Percentiles rank a stretch among this genome's conserved stretches.
Conservation (phyloP, 139 green algal species). For the Tetradesmus lagerheimii region DNA sequence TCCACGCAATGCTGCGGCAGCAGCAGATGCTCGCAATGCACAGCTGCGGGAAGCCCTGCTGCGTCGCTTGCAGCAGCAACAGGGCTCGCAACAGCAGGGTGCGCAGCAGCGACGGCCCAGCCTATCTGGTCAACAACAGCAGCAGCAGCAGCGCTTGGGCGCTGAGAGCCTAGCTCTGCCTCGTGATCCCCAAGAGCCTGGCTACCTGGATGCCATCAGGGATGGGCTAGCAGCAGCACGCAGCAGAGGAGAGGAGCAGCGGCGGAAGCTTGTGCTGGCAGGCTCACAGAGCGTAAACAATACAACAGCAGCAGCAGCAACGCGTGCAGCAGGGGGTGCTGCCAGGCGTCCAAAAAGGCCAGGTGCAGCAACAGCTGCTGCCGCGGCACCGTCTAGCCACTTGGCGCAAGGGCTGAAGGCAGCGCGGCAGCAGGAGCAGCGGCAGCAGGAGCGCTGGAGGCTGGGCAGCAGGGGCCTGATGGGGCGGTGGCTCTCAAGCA, state of each 20-base stretch:
- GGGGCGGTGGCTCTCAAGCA: not conserved
- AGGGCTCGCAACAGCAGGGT: too few species aligned
- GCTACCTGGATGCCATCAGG: conserved; percentile 12
- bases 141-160: not conserved
- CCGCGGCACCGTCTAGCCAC: not conserved
- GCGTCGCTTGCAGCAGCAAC: conserved; percentile 7
- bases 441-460: not conserved
- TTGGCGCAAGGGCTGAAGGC: not conserved
- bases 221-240: conserved; percentile 20
- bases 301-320: not conserved
- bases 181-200: not conserved
- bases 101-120: not conserved
- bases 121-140: not conserved
- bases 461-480: conserved; percentile 16
- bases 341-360: not conserved
- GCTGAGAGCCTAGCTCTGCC: not conserved
- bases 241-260: not conserved
- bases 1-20: too few species aligned
- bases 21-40: not conserved
- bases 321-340: not conserved
- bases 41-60: not conserved
- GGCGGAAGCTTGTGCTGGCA: not conserved
- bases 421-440: conserved; percentile 12
- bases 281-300: not conserved
- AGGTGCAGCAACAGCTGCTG: not conserved